A percentile compares a stretch with the other conserved stretches of the same genome.
These are phyloP conservation scores for Cadophora gregata DNA, from an alignment of 2,329 filamentous ascomycete species.

Conservation along the genomic window DNA sequence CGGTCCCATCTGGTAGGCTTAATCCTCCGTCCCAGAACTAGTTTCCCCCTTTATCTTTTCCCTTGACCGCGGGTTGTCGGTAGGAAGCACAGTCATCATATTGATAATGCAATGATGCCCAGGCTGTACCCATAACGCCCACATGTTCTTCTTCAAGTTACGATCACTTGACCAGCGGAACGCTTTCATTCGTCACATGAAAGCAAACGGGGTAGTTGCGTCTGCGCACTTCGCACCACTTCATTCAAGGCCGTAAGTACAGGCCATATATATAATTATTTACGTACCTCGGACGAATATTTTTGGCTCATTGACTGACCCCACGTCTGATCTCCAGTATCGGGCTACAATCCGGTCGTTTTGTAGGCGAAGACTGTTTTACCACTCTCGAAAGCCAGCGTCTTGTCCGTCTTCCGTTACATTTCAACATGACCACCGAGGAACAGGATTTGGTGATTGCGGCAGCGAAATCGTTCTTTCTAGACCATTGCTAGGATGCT, in stretches of 20 bases:
- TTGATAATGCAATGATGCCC: not conserved
- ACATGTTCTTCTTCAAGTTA: constrained; percentile 8
- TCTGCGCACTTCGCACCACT: constrained; percentile 7
- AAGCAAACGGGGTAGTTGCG: not conserved
- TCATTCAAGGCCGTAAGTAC: constrained; percentile 4
- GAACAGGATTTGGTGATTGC: not conserved
- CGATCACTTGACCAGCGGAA: not conserved
- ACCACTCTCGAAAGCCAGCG: constrained; percentile 5
- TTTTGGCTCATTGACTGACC: not conserved
- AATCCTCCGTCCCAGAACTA: no score
- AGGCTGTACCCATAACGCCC: constrained; percentile 9
- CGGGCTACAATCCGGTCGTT: constrained; percentile 3
- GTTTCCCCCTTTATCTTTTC: no score
- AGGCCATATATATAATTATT: not conserved
- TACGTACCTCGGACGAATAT: no score
- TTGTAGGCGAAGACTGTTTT: constrained; percentile 12
- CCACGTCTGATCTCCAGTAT: not conserved
- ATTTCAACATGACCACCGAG: not conserved
- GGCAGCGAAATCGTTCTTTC: not conserved
- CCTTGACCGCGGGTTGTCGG: no score
- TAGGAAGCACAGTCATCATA: no score
- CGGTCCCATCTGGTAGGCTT: not conserved
- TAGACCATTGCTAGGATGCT: not conserved
- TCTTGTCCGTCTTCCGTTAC: constrained; percentile 4
- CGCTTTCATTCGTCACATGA: constrained; percentile 9